Percentiles rank a stretch among this genome's conserved stretches.
Evolutionary conservation across 1,284 basidiomycete genomes (phyloP).

Genomic region (Ceraceosorus guamensis): DNA sequence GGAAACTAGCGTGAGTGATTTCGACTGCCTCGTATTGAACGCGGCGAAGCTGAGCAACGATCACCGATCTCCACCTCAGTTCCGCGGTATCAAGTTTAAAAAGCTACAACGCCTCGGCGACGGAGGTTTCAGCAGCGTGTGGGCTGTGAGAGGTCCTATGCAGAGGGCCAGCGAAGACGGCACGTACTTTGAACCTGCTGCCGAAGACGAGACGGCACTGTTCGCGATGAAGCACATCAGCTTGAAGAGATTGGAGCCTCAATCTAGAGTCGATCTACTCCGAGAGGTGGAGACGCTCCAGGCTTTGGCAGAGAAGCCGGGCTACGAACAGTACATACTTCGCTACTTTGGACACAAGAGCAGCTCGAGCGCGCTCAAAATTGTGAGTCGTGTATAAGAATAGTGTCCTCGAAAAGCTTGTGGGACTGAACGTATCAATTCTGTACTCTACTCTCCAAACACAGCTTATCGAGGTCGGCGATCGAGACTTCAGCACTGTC

Average conservation of each 20-base stretch:
- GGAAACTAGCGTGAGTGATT: not conserved
- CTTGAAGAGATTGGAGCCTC: constrained; percentile 40
- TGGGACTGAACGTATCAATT: not conserved
- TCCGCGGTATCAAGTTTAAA: constrained; percentile 37
- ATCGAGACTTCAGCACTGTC: constrained; percentile 38
- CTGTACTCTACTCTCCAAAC: not conserved
- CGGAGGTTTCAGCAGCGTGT: constrained; percentile 46
- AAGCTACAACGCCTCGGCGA: constrained; percentile 37
- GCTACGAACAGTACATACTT: constrained; percentile 39
- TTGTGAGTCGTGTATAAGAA: constrained; percentile 14
- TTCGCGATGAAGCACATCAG: constrained; percentile 48
- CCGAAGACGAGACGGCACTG: constrained; percentile 37
- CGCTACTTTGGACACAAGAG: constrained; percentile 46
- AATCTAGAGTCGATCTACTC: constrained; percentile 40
- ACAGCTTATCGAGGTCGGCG: constrained; percentile 43
- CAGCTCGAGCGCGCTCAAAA: constrained; percentile 36
- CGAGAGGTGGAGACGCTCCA: constrained; percentile 43
- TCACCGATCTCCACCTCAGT: constrained; percentile 7
- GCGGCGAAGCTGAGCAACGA: not conserved
- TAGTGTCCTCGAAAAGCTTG: not conserved
- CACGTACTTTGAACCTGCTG: constrained; percentile 19
- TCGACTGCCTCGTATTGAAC: not conserved
- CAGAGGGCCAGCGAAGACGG: constrained; percentile 19
- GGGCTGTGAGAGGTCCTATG: constrained; percentile 36
- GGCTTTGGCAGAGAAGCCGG: constrained; percentile 29